Percentiles rank a stretch among this genome's conserved stretches.
Evolutionary conservation across 2,329 filamentous ascomycete species (phyloP).

Genomic region (Fusarium mundagurra): DNA sequence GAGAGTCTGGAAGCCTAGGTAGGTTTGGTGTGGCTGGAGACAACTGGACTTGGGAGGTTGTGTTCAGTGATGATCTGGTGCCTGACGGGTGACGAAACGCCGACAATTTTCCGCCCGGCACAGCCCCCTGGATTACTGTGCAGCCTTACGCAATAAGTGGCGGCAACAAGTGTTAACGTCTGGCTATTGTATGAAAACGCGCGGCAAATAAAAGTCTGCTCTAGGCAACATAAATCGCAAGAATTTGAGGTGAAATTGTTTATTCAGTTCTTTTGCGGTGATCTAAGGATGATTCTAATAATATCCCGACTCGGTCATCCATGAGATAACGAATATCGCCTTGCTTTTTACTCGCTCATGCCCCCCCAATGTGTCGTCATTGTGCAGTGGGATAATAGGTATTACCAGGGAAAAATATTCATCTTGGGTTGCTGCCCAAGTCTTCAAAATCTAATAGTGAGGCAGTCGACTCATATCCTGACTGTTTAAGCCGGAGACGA

Average conservation of each 20-base stretch:
- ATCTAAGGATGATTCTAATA: neutral
- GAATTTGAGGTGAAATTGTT: neutral
- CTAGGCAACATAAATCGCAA: constrained; percentile 1
- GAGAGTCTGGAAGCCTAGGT: constrained; percentile 35
- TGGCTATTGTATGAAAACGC: constrained; percentile 15
- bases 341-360: constrained; percentile 22
- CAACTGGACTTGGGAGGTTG: constrained; percentile 26
- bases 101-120: constrained; percentile 50
- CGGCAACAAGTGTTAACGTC: constrained; percentile 16
- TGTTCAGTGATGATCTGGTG: constrained; percentile 46
- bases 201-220: constrained; percentile 23
- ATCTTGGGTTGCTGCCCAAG: constrained; percentile 11
- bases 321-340: constrained; percentile 5
- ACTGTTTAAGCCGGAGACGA: neutral
- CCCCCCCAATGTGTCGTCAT: constrained; percentile 42
- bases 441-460: constrained; percentile 25
- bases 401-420: constrained; percentile 17
- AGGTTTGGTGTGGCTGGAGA: constrained; percentile 44
- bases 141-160: constrained; percentile 41
- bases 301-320: constrained; percentile 1
- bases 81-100: constrained; percentile 49
- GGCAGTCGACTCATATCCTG: constrained; percentile 17
- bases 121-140: constrained; percentile 44
- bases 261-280: neutral
- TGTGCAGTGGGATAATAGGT: constrained; percentile 31